Base-by-base conservation (phyloP, 2,329 filamentous ascomycete species). In the Aspergillus awamori region DNA sequence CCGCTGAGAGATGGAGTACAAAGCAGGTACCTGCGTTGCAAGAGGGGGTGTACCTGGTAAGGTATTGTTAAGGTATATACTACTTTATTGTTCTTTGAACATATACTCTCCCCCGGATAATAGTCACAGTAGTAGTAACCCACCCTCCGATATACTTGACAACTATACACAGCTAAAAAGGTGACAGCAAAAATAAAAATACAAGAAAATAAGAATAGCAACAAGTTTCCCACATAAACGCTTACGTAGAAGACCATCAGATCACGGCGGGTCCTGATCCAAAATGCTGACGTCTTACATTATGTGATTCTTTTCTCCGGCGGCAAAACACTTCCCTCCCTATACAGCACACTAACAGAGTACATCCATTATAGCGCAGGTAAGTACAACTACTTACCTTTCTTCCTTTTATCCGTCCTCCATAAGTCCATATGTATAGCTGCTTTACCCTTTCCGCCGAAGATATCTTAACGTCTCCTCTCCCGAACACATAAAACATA, bases 1-100 rank as follows among this genome's bases (percentile, higher is more conserved):
- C 41, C 38, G 39, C 30, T 43, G 41, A 36, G 41, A 13, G n/a
- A 33, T 45, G 41, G 39, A 26, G 41, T 56, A 47, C 53, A 56
- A 56, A 47, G 53, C 53, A 56, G 53, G 53, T 56, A 56, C 53
- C 53, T 56, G 53, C 53, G 53, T 56, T 56, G 53, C 39, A 13
- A 20, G 28, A n/a, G 33, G 39, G 11, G 15, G 43, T 45, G 53
- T 56, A 56, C 41, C 53, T 56, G 53, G 53, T 30, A 30, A 30
- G 38, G 20, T 49, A 51, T 26, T 11, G 28, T 30, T 30, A 10
- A 4, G 28, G 28, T 30, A 30, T 51, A 5, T 30, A 26, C 13
- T 30, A 33, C 10, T 11, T 30, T 2, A 33, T 13, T 13, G 30
- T 33, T 33, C 10, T 1, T 11, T 33, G 10, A 11, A 33, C 10